These are phyloP conservation scores for Viola pubescens DNA, from an alignment of 441 rosid genomes.

Conservation along the genomic window DNA sequence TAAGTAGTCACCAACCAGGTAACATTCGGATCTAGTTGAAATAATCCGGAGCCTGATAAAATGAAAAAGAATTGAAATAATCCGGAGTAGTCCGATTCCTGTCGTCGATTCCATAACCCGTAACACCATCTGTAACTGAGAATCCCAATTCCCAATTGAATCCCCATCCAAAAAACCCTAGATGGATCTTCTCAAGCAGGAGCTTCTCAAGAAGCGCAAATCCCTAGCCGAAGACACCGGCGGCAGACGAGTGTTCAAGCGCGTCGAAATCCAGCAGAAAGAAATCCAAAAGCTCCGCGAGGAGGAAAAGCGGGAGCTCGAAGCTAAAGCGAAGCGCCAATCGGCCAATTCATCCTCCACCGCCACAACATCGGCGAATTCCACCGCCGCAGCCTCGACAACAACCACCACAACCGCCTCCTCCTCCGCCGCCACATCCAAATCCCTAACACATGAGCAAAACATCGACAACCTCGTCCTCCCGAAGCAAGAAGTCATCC, in stretches of 20 bases:
- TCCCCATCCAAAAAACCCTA: conserved; percentile 15
- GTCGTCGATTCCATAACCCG: no score
- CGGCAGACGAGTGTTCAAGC: conserved; percentile 62
- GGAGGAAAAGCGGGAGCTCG: conserved; percentile 59
- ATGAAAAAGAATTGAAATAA: no score
- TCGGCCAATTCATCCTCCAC: conserved; percentile 25
- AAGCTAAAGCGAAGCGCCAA: conserved; percentile 52
- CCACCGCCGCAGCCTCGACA: conserved; percentile 20
- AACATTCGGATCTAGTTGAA: no score
- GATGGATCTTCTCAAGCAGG: conserved; percentile 70
- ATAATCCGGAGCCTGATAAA: no score
- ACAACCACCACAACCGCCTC: conserved; percentile 25
- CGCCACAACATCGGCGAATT: conserved; percentile 15
- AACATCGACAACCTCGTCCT: conserved; percentile 62
- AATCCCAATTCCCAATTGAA: not conserved
- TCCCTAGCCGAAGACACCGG: conserved; percentile 52
- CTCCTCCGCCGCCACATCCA: conserved; percentile 37
- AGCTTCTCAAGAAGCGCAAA: conserved; percentile 58
- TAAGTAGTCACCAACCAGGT: no score
- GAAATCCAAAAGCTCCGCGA: conserved; percentile 71
- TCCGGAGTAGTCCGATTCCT: no score
- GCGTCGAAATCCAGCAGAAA: conserved; percentile 75
- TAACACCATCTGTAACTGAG: no score
- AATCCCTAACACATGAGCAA: conserved; percentile 57
- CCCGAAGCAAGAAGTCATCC: conserved; percentile 69